These are phyloP conservation scores for Logfia minima DNA, from an alignment of 129 eudicot genomes.

Conservation along the genomic window DNA sequence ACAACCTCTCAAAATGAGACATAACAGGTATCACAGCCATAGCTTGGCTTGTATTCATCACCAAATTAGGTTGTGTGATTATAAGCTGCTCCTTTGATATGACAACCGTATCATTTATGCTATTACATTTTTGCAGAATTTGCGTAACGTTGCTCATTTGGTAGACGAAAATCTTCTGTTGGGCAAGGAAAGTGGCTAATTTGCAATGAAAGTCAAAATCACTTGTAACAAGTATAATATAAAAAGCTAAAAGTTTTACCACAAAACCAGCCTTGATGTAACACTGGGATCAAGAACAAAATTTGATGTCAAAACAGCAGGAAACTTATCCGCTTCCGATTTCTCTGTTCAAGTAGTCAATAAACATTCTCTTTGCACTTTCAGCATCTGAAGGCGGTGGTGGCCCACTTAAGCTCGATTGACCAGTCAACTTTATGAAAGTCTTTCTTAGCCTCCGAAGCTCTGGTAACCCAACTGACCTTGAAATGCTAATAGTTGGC, in stretches of 20 bases:
- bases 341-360: slow-evolving; percentile 91
- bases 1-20: too few relatives aligned
- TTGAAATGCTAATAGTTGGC: slow-evolving; percentile 55
- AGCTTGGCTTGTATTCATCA: too few relatives aligned
- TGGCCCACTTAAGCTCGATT: slow-evolving; percentile 90
- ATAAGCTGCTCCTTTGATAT: too few relatives aligned
- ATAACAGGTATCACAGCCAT: too few relatives aligned
- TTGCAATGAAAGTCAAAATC: neutral
- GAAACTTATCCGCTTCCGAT: slow-evolving; percentile 53
- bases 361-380: slow-evolving; percentile 94
- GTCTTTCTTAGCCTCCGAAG: slow-evolving; percentile 83
- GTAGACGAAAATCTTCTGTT: neutral
- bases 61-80: too few relatives aligned
- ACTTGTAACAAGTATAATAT: neutral
- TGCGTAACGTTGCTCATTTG: neutral
- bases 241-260: neutral
- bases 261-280: neutral
- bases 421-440: slow-evolving; percentile 84
- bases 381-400: slow-evolving; percentile 92
- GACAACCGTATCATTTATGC: neutral
- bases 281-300: neutral
- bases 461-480: slow-evolving; percentile 82
- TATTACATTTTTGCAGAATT: neutral
- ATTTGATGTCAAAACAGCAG: neutral
- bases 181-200: neutral